Base-by-base conservation (phyloP, 257 asterid genomes). In the Misopates orontium region DNA sequence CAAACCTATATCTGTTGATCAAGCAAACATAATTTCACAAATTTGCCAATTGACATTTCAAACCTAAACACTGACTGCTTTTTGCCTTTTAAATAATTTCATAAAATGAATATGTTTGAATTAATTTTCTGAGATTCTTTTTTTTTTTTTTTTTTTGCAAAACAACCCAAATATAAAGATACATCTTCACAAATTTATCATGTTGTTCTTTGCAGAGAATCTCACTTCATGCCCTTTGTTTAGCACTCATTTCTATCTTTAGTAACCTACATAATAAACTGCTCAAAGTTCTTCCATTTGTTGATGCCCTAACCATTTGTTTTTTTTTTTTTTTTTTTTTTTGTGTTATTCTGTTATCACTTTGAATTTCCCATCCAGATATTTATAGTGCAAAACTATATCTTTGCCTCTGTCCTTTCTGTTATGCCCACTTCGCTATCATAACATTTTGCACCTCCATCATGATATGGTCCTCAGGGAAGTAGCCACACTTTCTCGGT, bases 401-500 rank as follows among this genome's bases (percentile, higher is more conserved):
- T 62, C 24, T 2, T 4, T 60, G 10, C 10, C 31, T 19, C 6
- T 31, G 45, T 56, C 71, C 40, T 25, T 24, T 57, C 47, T 51
- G 40, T 54, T 41, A 45, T 70, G 66, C 49, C 49, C 14, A 44
- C 19, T 24, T 57, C 31, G 52, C 44, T 24, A n/a, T 36, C 47
- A 50, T 75, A 21, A 36, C 67, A 15, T 56, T 44, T 68, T 60
- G 56, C 57, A 67, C 68, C 41, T 75, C 62, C 51, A 42, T 49
- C 68, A 63, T 70, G 47, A 51, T 54, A 54, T 67, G 71, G 71
- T 78, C 56, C 41, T 18, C 70, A 93, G 97, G 87, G 99, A 93
- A 86, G 99, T 93, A 57, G 94, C 95, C 36, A 93, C 99, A 20
- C 95, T 93, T 76, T 79, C 99, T 45, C 85, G 96, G 65, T 78